Conservation (phyloP, 768 basidiomycete species). For the Coprinopsis strossmayeri region DNA sequence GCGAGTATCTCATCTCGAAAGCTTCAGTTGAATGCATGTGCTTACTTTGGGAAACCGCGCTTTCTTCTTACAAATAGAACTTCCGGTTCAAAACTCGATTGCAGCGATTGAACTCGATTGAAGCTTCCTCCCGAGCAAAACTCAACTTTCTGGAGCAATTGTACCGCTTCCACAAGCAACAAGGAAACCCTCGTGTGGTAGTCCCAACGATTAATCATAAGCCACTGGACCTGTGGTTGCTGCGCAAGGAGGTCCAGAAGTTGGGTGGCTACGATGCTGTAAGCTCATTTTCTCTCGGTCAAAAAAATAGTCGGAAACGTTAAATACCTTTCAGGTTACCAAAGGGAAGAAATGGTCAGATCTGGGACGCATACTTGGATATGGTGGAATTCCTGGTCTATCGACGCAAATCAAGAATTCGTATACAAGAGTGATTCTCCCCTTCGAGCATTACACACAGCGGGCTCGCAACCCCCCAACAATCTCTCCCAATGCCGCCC, state of each 20-base stretch:
- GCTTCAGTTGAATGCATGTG: too few species aligned
- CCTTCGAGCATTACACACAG: conserved; percentile 90
- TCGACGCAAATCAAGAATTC: conserved; percentile 87
- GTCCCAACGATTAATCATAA: conserved; percentile 93
- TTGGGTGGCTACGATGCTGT: conserved; percentile 86
- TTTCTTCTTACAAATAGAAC: conserved; percentile 35
- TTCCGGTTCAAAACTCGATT: conserved; percentile 96
- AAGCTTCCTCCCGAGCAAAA: conserved; percentile 94
- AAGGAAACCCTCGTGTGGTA: conserved; percentile 84
- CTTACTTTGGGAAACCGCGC: too few species aligned
- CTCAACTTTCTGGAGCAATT: conserved; percentile 96
- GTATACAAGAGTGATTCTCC: conserved; percentile 85
- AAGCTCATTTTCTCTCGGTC: conserved; percentile 21
- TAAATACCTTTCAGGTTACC: conserved; percentile 53
- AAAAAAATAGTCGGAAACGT: conserved; percentile 10
- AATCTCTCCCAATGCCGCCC: conserved; percentile 37
- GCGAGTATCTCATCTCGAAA: conserved; percentile 37
- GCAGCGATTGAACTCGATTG: conserved; percentile 92
- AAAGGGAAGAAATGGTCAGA: conserved; percentile 84
- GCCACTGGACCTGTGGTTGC: conserved; percentile 86
- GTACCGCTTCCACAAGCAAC: conserved; percentile 94
- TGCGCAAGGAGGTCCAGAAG: conserved; percentile 87
- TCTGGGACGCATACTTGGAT: conserved; percentile 76
- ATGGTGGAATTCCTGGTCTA: conserved; percentile 74
- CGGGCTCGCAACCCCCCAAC: conserved; percentile 62